Conservation (phyloP, 73 alveolate species). For the Blepharisma stoltei region DNA sequence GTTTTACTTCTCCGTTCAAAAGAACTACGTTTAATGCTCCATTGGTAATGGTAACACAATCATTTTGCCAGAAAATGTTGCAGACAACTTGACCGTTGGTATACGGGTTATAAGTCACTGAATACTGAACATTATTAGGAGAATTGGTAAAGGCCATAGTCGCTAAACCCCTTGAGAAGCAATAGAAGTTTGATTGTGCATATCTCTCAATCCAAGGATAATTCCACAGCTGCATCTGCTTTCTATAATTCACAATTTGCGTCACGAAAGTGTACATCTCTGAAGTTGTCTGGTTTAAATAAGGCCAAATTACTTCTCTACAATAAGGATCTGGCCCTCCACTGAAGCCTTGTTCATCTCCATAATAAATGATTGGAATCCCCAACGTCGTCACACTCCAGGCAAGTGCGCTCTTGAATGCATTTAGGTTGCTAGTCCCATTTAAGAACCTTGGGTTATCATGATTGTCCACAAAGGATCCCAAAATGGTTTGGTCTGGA, state of each 20-base stretch:
- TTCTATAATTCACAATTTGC: constrained; percentile 17
- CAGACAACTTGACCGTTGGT: constrained; percentile 53
- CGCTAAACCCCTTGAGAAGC: constrained; percentile 54
- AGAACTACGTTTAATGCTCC: constrained; percentile 41
- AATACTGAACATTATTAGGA: constrained; percentile 4
- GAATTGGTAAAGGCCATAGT: constrained; percentile 45
- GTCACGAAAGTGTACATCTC: neutral
- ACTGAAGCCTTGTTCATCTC: constrained; percentile 88
- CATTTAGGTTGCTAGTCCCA: constrained; percentile 22
- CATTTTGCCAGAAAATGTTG: constrained; percentile 42
- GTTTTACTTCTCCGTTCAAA: constrained; percentile 47
- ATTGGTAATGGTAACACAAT: constrained; percentile 43
- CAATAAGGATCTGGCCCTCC: constrained; percentile 93
- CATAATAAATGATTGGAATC: constrained; percentile 94
- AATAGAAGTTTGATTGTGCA: constrained; percentile 49
- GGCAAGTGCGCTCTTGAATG: constrained; percentile 32
- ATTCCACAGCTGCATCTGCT: constrained; percentile 9
- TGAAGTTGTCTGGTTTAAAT: neutral
- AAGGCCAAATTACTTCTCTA: constrained; percentile 84
- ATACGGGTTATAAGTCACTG: constrained; percentile 10
- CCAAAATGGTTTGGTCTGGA: constrained; percentile 43
- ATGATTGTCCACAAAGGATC: constrained; percentile 83
- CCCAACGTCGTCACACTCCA: constrained; percentile 83
- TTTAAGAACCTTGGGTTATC: constrained; percentile 90
- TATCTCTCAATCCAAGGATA: constrained; percentile 37